Evolutionary conservation across 768 basidiomycete species (phyloP).

Genomic region (Lepiota brunneoincarnata): DNA sequence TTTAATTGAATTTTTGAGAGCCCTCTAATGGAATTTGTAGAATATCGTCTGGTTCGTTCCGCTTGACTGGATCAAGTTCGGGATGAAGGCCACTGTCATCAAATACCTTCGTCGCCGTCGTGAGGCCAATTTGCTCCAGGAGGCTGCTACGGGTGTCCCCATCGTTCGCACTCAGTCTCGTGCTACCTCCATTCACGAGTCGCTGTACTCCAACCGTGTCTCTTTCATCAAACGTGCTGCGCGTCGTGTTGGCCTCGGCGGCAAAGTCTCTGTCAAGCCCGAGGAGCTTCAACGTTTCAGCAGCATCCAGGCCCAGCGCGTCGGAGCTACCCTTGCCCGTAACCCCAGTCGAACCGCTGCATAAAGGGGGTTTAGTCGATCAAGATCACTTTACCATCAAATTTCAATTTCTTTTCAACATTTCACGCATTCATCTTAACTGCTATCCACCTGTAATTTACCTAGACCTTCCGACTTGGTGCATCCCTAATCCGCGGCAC

Average conservation of each 20-base stretch:
- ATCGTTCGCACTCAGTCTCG: constrained; percentile 88
- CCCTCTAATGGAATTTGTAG: constrained; percentile 33
- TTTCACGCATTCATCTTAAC: constrained; percentile 10
- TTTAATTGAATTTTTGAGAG: background rate
- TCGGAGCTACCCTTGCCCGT: constrained; percentile 73
- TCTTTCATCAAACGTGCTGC: constrained; percentile 86
- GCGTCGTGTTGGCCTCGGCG: constrained; percentile 85
- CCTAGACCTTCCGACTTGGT: constrained; percentile 5
- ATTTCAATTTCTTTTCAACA: constrained; percentile 8
- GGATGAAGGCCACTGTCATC: constrained; percentile 92
- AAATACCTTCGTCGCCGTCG: constrained; percentile 73
- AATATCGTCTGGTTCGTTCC: constrained; percentile 96
- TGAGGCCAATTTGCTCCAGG: constrained; percentile 37
- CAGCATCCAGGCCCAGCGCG: constrained; percentile 77
- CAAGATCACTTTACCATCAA: background rate
- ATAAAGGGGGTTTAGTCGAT: constrained; percentile 2
- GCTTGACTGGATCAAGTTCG: constrained; percentile 94
- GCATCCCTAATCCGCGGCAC: background rate
- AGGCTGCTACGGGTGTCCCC: constrained; percentile 53
- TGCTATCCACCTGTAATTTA: constrained; percentile 4
- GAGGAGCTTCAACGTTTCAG: constrained; percentile 85
- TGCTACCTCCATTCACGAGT: constrained; percentile 89
- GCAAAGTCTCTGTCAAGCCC: constrained; percentile 72
- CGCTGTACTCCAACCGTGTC: constrained; percentile 93
- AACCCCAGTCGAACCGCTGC: constrained; percentile 46